Conservation (phyloP, 352 stramenopile genomes). For the Globisporangium radiosum region DNA sequence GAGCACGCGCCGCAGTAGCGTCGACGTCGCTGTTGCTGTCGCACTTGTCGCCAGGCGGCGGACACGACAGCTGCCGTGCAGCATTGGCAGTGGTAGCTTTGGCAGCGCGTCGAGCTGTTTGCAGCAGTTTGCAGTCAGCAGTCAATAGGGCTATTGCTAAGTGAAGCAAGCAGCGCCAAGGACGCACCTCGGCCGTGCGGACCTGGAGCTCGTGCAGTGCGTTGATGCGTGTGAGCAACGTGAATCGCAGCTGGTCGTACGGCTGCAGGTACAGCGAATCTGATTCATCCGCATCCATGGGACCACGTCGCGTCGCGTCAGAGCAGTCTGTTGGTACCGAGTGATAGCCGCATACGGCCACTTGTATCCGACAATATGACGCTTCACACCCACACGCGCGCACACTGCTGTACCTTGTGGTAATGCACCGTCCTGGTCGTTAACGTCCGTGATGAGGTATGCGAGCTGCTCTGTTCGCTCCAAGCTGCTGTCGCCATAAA, state of each 20-base stretch:
- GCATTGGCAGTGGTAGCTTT: neutral
- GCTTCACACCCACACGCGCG: neutral
- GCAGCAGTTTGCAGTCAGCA: neutral
- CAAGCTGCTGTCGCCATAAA: slow-evolving; percentile 12
- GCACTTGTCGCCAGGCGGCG: slow-evolving; percentile 15
- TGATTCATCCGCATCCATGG: slow-evolving; percentile 2
- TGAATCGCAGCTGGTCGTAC: slow-evolving; percentile 31
- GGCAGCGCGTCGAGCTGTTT: slow-evolving; percentile 2
- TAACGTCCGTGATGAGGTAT: slow-evolving; percentile 7
- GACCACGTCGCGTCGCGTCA: neutral
- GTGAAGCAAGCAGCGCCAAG: neutral
- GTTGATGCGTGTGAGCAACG: neutral
- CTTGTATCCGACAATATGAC: neutral
- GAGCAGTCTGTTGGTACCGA: too few species aligned
- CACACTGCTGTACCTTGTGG: neutral
- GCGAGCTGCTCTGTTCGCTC: slow-evolving; percentile 13
- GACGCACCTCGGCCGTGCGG: neutral
- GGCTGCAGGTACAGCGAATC: slow-evolving; percentile 35
- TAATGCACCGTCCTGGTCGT: neutral
- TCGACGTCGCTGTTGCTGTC: slow-evolving; percentile 1
- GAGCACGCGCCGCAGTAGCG: slow-evolving; percentile 19
- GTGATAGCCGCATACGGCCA: too few species aligned
- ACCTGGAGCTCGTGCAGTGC: neutral
- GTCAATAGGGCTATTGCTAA: too few species aligned
- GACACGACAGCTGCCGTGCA: slow-evolving; percentile 6